Conservation (phyloP, 169 alveolate species). For the Plasmodium yoelii region DNA sequence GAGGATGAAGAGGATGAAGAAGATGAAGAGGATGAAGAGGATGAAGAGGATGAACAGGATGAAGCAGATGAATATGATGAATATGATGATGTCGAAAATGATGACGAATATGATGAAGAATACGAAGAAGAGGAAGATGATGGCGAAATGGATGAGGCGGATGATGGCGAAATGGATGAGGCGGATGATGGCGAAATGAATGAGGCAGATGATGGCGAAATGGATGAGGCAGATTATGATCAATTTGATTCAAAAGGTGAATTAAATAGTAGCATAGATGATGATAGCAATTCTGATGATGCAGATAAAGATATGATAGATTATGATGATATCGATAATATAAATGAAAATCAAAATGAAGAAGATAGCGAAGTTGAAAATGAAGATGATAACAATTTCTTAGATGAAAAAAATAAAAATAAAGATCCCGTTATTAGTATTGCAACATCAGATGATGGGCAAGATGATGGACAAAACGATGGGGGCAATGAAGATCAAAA, state of each 20-base stretch:
- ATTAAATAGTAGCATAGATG: neutral
- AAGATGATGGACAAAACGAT: too few relatives aligned
- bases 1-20: neutral
- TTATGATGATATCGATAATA: neutral
- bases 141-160: neutral
- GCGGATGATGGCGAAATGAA: neutral
- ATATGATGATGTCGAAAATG: slow-evolving; percentile 10
- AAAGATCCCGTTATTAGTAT: too few relatives aligned
- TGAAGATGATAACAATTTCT: too few relatives aligned
- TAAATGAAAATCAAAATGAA: neutral
- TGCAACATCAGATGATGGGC: too few relatives aligned
- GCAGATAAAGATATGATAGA: neutral
- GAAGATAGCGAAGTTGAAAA: slow-evolving; percentile 1
- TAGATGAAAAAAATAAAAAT: too few relatives aligned
- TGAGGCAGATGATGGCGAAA: neutral
- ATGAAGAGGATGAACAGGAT: neutral
- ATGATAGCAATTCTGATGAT: neutral
- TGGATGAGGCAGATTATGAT: neutral
- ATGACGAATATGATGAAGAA: neutral
- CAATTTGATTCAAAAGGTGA: neutral
- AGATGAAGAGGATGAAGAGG: neutral
- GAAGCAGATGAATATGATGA: neutral
- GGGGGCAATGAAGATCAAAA: too few relatives aligned
- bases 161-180: neutral
- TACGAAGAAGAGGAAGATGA: neutral